A percentile compares a stretch with the other conserved stretches of the same genome.
Conservation (phyloP, 345 rosid species). For the Camelina sativa region DNA sequence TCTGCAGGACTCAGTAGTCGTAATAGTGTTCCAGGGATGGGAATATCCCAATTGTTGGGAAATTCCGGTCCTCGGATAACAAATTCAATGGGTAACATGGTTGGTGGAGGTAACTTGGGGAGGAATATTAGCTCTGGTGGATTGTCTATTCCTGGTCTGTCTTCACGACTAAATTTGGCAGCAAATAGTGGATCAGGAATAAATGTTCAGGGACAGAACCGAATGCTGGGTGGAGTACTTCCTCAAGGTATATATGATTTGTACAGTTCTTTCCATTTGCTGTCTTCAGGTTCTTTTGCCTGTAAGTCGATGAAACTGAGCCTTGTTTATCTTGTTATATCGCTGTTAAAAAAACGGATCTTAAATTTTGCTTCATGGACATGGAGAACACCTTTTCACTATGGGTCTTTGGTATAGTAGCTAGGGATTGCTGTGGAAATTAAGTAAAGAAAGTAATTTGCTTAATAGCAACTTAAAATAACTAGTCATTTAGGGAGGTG, state of each 20-base stretch:
- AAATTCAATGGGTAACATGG: constrained; percentile 92
- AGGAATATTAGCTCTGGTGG: constrained; percentile 89
- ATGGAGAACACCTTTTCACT: neutral
- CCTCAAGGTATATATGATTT: constrained; percentile 72
- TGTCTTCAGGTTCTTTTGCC: neutral
- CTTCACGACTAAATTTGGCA: constrained; percentile 75
- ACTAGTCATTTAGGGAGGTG: constrained; percentile 4
- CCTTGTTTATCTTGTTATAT: constrained; percentile 14
- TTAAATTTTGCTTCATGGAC: constrained; percentile 18
- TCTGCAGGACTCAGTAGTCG: constrained; percentile 82
- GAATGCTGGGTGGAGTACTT: constrained; percentile 79
- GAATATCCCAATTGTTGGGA: constrained; percentile 88
- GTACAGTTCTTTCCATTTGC: neutral
- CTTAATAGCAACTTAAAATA: neutral
- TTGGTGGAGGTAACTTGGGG: constrained; percentile 86
- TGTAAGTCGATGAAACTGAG: neutral
- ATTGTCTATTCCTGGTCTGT: constrained; percentile 82
- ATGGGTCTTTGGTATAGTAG: constrained; percentile 23
- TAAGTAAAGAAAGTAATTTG: neutral
- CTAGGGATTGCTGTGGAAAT: constrained; percentile 6
- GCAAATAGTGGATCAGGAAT: constrained; percentile 88
- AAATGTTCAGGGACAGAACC: constrained; percentile 86
- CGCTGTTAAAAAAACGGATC: neutral
- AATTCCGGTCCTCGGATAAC: constrained; percentile 85
- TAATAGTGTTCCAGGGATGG: constrained; percentile 86